Base-by-base conservation (phyloP, 345 rosid species). In the Eucalyptus erythrocorys region DNA sequence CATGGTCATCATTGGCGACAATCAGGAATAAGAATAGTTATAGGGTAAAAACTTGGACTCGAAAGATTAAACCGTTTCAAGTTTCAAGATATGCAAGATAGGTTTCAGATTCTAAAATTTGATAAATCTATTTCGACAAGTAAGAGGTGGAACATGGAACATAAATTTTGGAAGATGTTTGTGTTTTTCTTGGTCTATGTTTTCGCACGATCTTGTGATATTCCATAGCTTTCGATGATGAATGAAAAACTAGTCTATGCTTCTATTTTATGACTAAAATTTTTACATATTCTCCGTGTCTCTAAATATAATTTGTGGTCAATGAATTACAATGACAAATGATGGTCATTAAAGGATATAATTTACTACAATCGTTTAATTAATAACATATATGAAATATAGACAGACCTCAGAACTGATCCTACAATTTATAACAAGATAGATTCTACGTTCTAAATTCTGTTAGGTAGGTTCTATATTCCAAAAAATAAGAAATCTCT, bases 391-490 rank as follows among this genome's bases (percentile, higher is more conserved):
- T 51, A 51, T 19, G 1, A 10, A 51, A 51, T 21, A 51, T 51
- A 51, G 10, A 51, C 1, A 19, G 0, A 21, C 0, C 26, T 19
- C 21, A 5, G 0, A 51, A 51, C 0, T 0, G 0, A 51, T 51
- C 5, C 26, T 21, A 0, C 57, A 51, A 51, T 2, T 51, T 1
- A 0, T 21, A 26, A 51, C 0, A 0, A 2, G 1, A 0, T 19
- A 21, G 0, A 0, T 51, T 51, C 1, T 51, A 21, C 2, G 1
- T 19, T 51, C 0, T 51, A 51, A 51, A 0, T 51, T 19, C 7
- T 51, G 5, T 51, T 51, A 51, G 26, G 24, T 51, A 8, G 5
- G 5, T 51, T 51, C 57, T 21, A 19, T 19, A 51, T 51, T 51
- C 0, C 57, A 51, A 51, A 51, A 51, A 21, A 51, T 51, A 51